Evolutionary conservation across 352 stramenopile species (phyloP), one percentile per base, ranked within the genome.

Genomic region (Pythium coloratum): DNA sequence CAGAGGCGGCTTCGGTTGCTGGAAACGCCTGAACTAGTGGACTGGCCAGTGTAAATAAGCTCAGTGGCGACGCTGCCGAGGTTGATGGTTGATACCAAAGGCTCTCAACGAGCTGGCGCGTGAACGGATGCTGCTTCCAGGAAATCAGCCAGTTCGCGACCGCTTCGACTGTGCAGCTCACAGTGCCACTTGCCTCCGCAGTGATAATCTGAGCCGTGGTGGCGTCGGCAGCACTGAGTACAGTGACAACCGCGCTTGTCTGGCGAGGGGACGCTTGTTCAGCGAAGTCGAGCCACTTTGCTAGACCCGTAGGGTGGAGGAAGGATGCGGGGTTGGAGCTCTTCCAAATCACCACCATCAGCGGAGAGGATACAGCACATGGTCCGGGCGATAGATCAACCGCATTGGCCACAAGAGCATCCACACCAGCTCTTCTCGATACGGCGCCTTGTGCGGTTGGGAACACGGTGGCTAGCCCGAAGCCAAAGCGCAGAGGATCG

Each of bases 101-200:
- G 32, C 76, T 70, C 60, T 91, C 81, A 8, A 88, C 70, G 47
- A 88, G 81, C 56, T 81, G 67, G 10, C 67, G 65, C 58, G 81
- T 71, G 30, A 57, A 68, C 7, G 82, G 82, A 24, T 89, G 80
- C 18, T 69, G 75, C 10, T 78, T 69, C 76, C 80, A 89, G 6
- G 82, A 89, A 13, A 70, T 36, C 3, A 91, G 13, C 82, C 82
- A 91, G 54, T 89, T 75, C 0, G 66, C 70, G 7, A 82, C 66
- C 4, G 76, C 56, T 32, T 88, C 69, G 16, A 84, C 58, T 0
- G 72, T 67, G 42, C 82, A 91, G 6, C 64, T 77, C 6, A 78
- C 64, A 0, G 71, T 70, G 0, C 49, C 55, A 12, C 26, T 64
- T 9, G 56, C 14, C 3, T 82, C 18, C 24, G 5, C 69, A 36